Percentiles rank a stretch among this genome's conserved stretches.
phyloP scores from a whole-genome alignment of 2,329 filamentous ascomycete genomes.

The Aspergillus tanneri region DNA sequence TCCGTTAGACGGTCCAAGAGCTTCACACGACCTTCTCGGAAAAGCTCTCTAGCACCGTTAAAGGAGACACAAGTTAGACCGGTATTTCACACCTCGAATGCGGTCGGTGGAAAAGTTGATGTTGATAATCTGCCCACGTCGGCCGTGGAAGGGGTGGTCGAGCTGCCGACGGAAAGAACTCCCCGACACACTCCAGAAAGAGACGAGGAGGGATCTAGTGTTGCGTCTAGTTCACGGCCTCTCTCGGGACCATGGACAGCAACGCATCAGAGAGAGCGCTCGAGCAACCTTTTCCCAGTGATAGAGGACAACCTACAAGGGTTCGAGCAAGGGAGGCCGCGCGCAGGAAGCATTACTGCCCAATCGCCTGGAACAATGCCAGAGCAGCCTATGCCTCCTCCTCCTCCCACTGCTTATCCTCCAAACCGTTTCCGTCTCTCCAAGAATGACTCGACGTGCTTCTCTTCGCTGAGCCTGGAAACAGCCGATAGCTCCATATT shows the following conservation, averaged over 20 bases:
- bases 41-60: constrained; percentile 35
- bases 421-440: constrained; percentile 35
- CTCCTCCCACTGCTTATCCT: constrained; percentile 33
- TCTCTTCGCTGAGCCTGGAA: constrained; percentile 39
- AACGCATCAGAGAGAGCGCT: constrained; percentile 23
- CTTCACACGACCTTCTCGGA: constrained; percentile 26
- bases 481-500: constrained; percentile 43
- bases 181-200: constrained; percentile 38
- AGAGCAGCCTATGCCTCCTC: constrained; percentile 38
- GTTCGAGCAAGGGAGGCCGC: constrained; percentile 28
- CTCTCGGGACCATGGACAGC: constrained; percentile 34
- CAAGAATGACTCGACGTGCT: constrained; percentile 37
- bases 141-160: constrained; percentile 36
- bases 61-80: constrained; percentile 28
- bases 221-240: constrained; percentile 28
- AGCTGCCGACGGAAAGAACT: constrained; percentile 38
- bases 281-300: constrained; percentile 24
- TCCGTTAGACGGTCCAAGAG: constrained; percentile 34
- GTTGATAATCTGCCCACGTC: constrained; percentile 35
- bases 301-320: constrained; percentile 23
- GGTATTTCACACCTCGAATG: constrained; percentile 14
- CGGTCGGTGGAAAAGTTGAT: constrained; percentile 25
- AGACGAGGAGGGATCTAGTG: constrained; percentile 23
- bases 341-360: constrained; percentile 34
- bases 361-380: constrained; percentile 36